Conservation (phyloP, 2,329 filamentous ascomycete genomes). For the Moelleriella libera region DNA sequence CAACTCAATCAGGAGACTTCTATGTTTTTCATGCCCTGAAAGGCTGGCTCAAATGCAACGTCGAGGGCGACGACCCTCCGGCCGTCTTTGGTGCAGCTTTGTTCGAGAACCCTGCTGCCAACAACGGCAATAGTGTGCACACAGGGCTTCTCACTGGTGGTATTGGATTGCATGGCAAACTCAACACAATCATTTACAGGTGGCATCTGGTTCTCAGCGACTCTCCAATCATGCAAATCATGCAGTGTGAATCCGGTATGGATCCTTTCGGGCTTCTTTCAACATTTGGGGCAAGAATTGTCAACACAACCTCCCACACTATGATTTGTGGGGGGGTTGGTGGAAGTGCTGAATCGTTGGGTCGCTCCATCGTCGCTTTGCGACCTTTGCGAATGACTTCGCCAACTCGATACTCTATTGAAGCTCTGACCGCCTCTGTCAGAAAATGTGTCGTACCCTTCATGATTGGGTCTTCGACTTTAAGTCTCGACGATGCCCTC, state of each 20-base stretch:
- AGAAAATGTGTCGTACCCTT: slow-evolving; percentile 32
- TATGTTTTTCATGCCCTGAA: slow-evolving; percentile 33
- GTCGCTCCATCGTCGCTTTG: slow-evolving; percentile 14
- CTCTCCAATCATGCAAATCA: slow-evolving; percentile 12
- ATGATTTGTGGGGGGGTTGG: slow-evolving; percentile 20
- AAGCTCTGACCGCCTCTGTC: neutral
- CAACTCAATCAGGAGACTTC: slow-evolving; percentile 33
- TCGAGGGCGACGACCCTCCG: slow-evolving; percentile 18
- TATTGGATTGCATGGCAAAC: slow-evolving; percentile 46
- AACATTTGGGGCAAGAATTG: slow-evolving; percentile 17
- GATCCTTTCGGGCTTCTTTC: slow-evolving; percentile 8
- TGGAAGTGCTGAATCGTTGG: slow-evolving; percentile 11
- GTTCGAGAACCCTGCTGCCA: slow-evolving; percentile 11
- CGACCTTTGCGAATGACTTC: slow-evolving; percentile 20
- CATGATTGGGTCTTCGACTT: slow-evolving; percentile 52
- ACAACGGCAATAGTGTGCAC: slow-evolving; percentile 17
- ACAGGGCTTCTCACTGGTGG: slow-evolving; percentile 59
- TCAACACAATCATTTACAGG: slow-evolving; percentile 47
- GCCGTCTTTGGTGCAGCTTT: slow-evolving; percentile 30
- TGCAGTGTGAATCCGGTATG: neutral
- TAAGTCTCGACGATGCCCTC: slow-evolving; percentile 33
- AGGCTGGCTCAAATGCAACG: slow-evolving; percentile 32
- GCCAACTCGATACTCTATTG: slow-evolving; percentile 3
- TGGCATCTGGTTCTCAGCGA: slow-evolving; percentile 32
- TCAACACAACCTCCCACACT: slow-evolving; percentile 8